Base-by-base conservation (phyloP, 2,329 filamentous ascomycete species). In the Exophiala oligosperma region DNA sequence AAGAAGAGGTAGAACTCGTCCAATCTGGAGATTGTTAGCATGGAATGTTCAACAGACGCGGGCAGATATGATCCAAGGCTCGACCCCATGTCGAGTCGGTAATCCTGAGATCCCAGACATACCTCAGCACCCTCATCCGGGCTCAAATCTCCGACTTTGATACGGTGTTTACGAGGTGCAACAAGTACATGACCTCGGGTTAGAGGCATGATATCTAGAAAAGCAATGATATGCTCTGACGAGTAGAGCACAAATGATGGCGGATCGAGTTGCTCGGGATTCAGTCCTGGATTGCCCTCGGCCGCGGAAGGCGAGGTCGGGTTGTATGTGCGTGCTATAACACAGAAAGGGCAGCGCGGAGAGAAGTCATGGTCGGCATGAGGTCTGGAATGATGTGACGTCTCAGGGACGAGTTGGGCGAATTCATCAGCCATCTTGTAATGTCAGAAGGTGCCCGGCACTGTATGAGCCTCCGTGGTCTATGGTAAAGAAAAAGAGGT, bases 181-280 rank as follows among this genome's bases (percentile, higher is more conserved):
- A 97, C 81, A 0, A 97, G 82, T 5, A 97, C 74, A 78, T 97
- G 93, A 1, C 92, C 92, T 0, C 80, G 80, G 0, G 90, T 89
- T 52, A 97, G 84, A 0, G 94, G 94, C 78, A 95, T 84, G 69
- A 97, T 96, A 76, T 97, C 93, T 67, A 97, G 82, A 75, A 97
- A 97, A 43, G 92, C 92, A 62, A 97, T 77, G 28, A 94, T 84
- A 61, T 86, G 73, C 1, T 85, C 85, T 0, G 90, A 94, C 2
- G 90, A 90, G 58, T 97, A 83, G 32, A 97, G 83, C 29, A 97
- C 70, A 67, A 83, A 57, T 14, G 58, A 50, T 9, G 58, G 64
- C 47, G 57, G 56, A 44, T 59, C 47, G 56, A 64, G 60, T 48
- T 62, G 57, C 12, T 60, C 54, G 6, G 62, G 60, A 23, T 62